These are phyloP conservation scores for Camelina sativa DNA, from an alignment of 345 rosid genomes.

Conservation along the genomic window DNA sequence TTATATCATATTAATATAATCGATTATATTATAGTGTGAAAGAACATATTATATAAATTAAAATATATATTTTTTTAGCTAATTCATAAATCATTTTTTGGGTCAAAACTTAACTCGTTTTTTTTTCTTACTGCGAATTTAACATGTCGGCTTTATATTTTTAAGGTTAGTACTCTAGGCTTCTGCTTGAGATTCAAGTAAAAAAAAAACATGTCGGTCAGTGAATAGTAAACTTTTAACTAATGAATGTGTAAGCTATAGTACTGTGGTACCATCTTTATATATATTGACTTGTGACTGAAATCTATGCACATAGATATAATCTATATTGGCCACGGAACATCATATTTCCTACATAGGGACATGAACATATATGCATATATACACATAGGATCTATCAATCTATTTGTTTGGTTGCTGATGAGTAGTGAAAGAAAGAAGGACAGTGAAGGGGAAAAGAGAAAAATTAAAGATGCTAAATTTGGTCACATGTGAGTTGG, in stretches of 20 bases:
- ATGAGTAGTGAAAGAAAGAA: constrained; percentile 41
- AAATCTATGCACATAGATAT: constrained; percentile 36
- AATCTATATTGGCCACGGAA: constrained; percentile 40
- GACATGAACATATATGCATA: constrained; percentile 41
- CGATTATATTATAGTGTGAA: neutral
- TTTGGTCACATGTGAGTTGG: constrained; percentile 52
- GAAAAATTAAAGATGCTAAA: constrained; percentile 46
- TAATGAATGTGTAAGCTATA: constrained; percentile 13
- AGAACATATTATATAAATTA: neutral
- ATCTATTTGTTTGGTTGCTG: constrained; percentile 44
- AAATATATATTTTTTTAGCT: neutral
- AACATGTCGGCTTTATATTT: constrained; percentile 33
- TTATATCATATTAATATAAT: neutral
- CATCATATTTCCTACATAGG: constrained; percentile 40
- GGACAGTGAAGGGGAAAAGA: constrained; percentile 40
- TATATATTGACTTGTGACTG: constrained; percentile 39
- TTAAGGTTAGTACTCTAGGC: constrained; percentile 31
- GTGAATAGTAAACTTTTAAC: constrained; percentile 29
- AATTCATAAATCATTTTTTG: neutral
- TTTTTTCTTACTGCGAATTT: constrained; percentile 14
- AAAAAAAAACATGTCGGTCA: constrained; percentile 45
- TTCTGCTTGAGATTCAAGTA: constrained; percentile 30
- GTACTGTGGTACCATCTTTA: constrained; percentile 21
- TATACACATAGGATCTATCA: constrained; percentile 47
- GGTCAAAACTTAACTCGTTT: neutral